Conservation (phyloP, 371 early-diverging fungal genomes). For the Mucor saturninus region DNA sequence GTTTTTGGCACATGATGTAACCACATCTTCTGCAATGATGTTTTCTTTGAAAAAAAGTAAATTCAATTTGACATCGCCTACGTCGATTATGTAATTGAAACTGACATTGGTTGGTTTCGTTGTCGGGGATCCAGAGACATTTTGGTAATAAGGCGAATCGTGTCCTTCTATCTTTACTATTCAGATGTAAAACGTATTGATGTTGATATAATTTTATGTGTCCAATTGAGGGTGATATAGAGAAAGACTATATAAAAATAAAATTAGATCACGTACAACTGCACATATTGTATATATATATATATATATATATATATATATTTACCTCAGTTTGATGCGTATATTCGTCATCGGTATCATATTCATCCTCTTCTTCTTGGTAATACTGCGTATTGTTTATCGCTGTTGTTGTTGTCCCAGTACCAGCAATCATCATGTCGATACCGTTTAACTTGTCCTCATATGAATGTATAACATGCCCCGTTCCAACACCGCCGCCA, state of each 20-base stretch:
- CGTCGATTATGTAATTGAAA: conserved; percentile 21
- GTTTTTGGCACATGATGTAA: conserved; percentile 43
- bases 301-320: neutral
- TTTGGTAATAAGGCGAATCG: conserved; percentile 38
- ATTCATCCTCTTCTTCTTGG: conserved; percentile 7
- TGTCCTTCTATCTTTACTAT: conserved; percentile 29
- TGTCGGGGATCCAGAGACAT: conserved; percentile 45
- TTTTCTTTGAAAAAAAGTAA: conserved; percentile 41
- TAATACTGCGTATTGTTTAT: neutral
- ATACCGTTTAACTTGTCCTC: conserved; percentile 38
- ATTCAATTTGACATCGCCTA: conserved; percentile 24
- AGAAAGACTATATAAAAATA: conserved; percentile 6
- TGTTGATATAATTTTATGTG: conserved; percentile 37
- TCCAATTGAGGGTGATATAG: conserved; percentile 27
- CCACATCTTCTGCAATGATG: conserved; percentile 56
- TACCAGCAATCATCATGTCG: conserved; percentile 51
- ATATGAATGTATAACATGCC: conserved; percentile 45
- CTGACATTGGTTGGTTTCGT: conserved; percentile 40
- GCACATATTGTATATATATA: neutral
- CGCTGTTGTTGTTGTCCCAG: conserved; percentile 32
- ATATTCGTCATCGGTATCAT: neutral
- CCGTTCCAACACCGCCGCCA: conserved; percentile 53
- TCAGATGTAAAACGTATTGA: conserved; percentile 41
- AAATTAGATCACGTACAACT: neutral
- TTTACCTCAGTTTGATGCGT: conserved; percentile 1